Percentiles rank a stretch among this genome's conserved stretches.
Conservation (phyloP, 257 asterid genomes). For the Mentha longifolia region DNA sequence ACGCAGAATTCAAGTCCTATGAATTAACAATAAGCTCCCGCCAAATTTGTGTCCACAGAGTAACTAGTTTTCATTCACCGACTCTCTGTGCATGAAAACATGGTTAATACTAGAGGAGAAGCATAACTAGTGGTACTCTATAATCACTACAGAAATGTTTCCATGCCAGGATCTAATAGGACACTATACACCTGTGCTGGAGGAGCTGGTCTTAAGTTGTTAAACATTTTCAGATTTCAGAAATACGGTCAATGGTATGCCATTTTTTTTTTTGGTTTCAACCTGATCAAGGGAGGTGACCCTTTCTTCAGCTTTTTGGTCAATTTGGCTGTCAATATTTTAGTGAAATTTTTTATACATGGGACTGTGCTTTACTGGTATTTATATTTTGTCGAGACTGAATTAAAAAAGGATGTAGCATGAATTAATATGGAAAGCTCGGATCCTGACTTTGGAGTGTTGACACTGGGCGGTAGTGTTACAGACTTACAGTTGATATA, state of each 20-base stretch:
- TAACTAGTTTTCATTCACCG: neutral
- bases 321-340: neutral
- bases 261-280: neutral
- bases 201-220: neutral
- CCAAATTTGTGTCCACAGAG: neutral
- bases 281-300: slow-evolving; percentile 14
- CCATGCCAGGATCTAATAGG: slow-evolving; percentile 13
- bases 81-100: neutral
- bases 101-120: neutral
- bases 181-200: neutral
- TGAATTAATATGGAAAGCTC: neutral
- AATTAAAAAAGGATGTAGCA: neutral
- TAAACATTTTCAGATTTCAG: neutral
- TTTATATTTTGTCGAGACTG: neutral
- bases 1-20: neutral
- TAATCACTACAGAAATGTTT: slow-evolving; percentile 13
- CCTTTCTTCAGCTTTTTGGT: neutral
- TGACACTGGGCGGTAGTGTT: neutral
- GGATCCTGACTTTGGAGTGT: too few species aligned
- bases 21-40: neutral
- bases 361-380: neutral
- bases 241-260: neutral
- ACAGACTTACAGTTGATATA: neutral
- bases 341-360: neutral
- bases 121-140: neutral